Conservation (phyloP, 2,329 filamentous ascomycete species). For the Hortaea werneckii region DNA sequence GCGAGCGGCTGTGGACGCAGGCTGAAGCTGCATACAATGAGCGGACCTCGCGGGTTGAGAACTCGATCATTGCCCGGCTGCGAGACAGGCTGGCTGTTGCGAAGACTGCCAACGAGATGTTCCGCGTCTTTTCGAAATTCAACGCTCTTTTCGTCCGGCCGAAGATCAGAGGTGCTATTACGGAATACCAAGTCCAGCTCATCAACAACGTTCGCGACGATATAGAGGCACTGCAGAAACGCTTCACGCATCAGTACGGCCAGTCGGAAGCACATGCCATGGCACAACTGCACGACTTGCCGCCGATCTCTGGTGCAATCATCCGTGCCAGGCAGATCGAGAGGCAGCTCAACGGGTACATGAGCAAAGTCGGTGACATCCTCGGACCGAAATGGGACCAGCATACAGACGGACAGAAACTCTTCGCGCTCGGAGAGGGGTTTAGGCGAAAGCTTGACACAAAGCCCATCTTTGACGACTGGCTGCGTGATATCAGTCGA, state of each 20-base stretch:
- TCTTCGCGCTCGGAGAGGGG: slow-evolving; percentile 80
- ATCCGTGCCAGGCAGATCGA: slow-evolving; percentile 98
- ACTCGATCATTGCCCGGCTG: slow-evolving; percentile 92
- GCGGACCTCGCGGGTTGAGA: slow-evolving; percentile 91
- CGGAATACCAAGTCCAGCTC: slow-evolving; percentile 94
- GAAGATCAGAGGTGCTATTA: slow-evolving; percentile 97
- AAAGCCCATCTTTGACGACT: slow-evolving; percentile 85
- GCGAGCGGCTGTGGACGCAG: slow-evolving; percentile 83
- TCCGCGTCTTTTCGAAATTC: slow-evolving; percentile 98
- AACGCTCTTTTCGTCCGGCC: slow-evolving; percentile 96
- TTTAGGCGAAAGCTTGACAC: slow-evolving; percentile 97
- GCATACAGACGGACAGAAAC: slow-evolving; percentile 88
- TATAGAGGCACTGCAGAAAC: slow-evolving; percentile 84
- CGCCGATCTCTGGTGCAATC: slow-evolving; percentile 91
- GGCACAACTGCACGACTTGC: slow-evolving; percentile 91
- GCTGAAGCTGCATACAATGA: slow-evolving; percentile 97
- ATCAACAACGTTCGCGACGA: slow-evolving; percentile 97
- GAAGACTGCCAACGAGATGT: slow-evolving; percentile 99
- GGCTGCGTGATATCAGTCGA: slow-evolving; percentile 80
- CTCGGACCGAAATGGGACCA: slow-evolving; percentile 89
- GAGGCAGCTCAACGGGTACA: slow-evolving; percentile 87
- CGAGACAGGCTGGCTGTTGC: slow-evolving; percentile 88
- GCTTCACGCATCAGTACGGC: slow-evolving; percentile 98
- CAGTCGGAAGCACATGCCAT: slow-evolving; percentile 97
- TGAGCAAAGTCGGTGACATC: slow-evolving; percentile 98